Evolutionary conservation across 139 green algal species (phyloP).

Genomic region (Chlorella sp.): DNA sequence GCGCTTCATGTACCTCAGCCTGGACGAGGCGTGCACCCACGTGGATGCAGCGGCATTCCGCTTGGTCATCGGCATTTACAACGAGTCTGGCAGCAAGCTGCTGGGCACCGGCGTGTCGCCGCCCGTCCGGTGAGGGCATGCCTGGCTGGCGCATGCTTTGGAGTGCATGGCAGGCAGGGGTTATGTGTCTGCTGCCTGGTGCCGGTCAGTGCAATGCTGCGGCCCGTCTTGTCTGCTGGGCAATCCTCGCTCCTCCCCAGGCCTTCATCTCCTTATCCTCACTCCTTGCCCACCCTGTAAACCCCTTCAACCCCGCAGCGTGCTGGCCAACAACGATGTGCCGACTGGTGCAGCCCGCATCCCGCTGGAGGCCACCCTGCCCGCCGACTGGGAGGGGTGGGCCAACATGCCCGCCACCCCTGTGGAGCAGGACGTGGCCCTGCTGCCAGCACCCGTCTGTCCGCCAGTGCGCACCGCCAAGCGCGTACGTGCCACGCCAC

Average conservation of each 20-base stretch:
- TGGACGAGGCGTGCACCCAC: slow-evolving; percentile 80
- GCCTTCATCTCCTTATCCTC: no score
- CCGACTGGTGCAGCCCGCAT: slow-evolving; percentile 67
- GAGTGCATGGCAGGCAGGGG: no score
- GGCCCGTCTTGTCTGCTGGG: no score
- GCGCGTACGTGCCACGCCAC: not conserved
- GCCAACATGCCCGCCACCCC: not conserved
- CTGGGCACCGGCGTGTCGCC: slow-evolving; percentile 55
- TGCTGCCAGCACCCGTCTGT: not conserved
- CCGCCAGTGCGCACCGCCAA: not conserved
- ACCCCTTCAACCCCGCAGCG: not conserved
- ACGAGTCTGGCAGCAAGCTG: slow-evolving; percentile 24
- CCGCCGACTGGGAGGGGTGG: slow-evolving; percentile 30
- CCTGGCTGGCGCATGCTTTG: no score
- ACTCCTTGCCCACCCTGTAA: no score
- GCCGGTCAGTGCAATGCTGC: no score
- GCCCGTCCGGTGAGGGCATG: slow-evolving; percentile 42
- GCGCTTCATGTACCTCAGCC: slow-evolving; percentile 67
- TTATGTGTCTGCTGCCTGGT: no score
- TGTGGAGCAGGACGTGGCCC: not conserved
- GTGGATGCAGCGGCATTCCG: slow-evolving; percentile 54
- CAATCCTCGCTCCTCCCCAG: no score
- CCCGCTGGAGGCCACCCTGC: slow-evolving; percentile 23
- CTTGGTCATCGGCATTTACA: slow-evolving; percentile 46
- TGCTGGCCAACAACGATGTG: slow-evolving; percentile 80